Conservation (phyloP, 2,329 filamentous ascomycete genomes). For the Botrytis aclada region DNA sequence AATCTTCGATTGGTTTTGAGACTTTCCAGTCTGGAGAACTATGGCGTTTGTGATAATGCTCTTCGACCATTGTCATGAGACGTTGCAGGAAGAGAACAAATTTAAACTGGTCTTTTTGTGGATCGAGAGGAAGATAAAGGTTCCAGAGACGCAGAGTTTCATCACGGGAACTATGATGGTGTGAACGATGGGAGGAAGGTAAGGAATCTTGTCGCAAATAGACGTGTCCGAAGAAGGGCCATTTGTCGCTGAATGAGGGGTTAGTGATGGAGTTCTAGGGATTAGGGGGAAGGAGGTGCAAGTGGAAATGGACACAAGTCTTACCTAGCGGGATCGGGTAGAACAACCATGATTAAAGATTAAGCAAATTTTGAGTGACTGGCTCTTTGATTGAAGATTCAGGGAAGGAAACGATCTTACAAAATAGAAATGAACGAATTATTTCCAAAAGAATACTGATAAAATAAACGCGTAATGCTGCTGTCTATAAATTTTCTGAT, state of each 20-base stretch:
- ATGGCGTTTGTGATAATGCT: not conserved
- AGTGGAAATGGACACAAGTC: not conserved
- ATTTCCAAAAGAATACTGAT: not conserved
- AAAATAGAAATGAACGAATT: not conserved
- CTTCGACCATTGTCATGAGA: not conserved
- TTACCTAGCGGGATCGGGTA: not conserved
- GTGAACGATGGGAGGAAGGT: not conserved
- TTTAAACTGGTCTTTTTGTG: not conserved
- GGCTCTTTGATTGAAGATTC: not conserved
- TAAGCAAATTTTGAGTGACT: not conserved
- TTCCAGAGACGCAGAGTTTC: not conserved
- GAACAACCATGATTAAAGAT: not conserved
- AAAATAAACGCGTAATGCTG: not conserved
- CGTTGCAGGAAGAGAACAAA: not conserved
- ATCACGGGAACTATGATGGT: not conserved
- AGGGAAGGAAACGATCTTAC: not conserved
- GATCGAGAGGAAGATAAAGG: not conserved
- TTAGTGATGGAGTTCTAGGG: not conserved
- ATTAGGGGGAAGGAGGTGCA: not conserved
- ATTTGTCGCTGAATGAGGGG: not conserved
- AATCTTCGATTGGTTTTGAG: not conserved
- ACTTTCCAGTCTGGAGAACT: not conserved
- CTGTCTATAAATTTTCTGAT: not conserved
- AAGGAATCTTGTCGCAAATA: not conserved
- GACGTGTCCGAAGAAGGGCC: not conserved